Conservation (phyloP, 176 grass and related monocot genomes). For the Oryza glaberrima region DNA sequence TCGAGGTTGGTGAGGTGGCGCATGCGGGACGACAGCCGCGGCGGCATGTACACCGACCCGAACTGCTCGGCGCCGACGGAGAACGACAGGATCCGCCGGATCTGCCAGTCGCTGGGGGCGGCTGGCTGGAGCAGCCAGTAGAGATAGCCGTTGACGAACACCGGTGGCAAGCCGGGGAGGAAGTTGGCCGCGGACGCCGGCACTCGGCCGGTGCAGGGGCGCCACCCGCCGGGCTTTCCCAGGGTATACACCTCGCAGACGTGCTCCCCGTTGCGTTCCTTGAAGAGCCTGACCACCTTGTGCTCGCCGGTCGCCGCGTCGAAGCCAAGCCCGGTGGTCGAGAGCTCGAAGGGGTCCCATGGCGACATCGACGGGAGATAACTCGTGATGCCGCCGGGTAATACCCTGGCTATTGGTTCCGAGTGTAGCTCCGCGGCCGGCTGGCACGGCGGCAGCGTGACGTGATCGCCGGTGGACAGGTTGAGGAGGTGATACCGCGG, state of each 20-base stretch:
- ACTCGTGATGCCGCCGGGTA: no score
- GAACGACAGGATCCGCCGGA: constrained; percentile 5
- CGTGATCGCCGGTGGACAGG: no score
- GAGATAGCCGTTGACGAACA: not conserved
- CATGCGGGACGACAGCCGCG: not conserved
- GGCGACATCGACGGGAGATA: no score
- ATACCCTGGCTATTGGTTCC: no score
- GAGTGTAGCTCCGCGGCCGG: no score
- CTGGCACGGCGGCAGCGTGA: no score
- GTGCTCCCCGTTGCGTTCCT: no score
- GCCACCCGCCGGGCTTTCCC: not conserved
- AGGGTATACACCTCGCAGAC: not conserved
- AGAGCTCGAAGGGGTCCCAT: no score
- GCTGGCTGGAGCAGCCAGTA: constrained; percentile 6
- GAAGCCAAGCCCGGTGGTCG: no score
- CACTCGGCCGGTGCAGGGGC: not conserved
- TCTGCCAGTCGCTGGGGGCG: not conserved
- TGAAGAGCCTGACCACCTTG: no score
- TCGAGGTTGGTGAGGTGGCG: not conserved
- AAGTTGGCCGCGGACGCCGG: not conserved
- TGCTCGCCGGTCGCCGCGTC: no score
- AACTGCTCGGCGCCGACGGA: constrained; percentile 22
- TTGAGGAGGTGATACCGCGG: no score
- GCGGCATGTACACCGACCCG: constrained; percentile 14
- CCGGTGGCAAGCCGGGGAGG: not conserved